Base-by-base conservation (phyloP, 129 eudicot genomes). In the Smallanthus sonchifolius region DNA sequence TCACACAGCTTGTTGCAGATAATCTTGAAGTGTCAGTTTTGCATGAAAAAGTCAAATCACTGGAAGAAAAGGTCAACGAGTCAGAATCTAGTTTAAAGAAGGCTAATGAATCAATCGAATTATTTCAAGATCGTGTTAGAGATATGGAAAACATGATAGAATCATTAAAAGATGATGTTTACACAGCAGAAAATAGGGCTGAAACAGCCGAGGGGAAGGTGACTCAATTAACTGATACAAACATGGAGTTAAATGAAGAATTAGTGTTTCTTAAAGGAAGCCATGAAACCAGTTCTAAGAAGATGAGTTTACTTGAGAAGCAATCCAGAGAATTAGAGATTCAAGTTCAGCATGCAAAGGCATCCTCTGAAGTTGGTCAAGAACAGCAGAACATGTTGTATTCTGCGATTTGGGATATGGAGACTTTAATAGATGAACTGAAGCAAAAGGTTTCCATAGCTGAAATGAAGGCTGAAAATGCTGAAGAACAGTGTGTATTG, bases 341-440 rank as follows among this genome's bases (percentile, higher is more conserved):
- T 45, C 90, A 88, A 43, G 65, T 87, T 17, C 93, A 88, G 69
- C 84, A 88, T 70, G 78, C 97, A 7, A 95, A 75, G 81, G 88
- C 87, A 0, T 82, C 89, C 2, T 88, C 96, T 30, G 99, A 94
- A 85, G 89, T 97, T 13, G 86, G 97, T 69, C 91, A 84, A 79
- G 97, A 94, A 69, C 96, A 94, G 77, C 99, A 91, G 72, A 88
- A 88, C 74, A 83, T 86, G 99, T 13, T 95, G 73, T 95, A 95
- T 67, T 60, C 92, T 48, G 99, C 99, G 13, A 95, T 95, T 47
- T 95, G 97, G 99, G 99, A 95, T 80, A 95, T 95, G 99, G 99
- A 95, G 83, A 95, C 94, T 11, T 80, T 95, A 67, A 95, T 95
- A 11, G 99, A 91, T 72, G 99, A 95, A 70, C 76, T 95, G 82